Percentiles rank a stretch among this genome's conserved stretches.
Evolutionary conservation across 768 basidiomycete species (phyloP).

Genomic region (Trametes punicea): DNA sequence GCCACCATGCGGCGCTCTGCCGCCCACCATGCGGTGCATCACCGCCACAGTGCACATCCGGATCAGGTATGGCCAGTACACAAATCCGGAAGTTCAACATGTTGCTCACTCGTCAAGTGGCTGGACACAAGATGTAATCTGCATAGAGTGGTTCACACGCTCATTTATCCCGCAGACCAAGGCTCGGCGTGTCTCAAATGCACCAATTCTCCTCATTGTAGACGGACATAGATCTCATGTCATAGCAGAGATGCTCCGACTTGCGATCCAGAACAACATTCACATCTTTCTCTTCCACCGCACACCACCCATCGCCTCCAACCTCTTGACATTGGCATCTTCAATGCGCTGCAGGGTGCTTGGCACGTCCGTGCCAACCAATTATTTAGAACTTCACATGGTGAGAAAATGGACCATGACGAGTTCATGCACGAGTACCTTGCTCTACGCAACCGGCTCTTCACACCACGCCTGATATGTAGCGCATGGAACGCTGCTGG

Average conservation of each 20-base stretch:
- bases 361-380: conserved; percentile 25
- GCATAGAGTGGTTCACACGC: conserved; percentile 38
- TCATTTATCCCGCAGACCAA: conserved; percentile 37
- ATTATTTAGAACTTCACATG: neutral
- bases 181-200: conserved; percentile 25
- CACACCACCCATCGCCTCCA: conserved; percentile 43
- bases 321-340: conserved; percentile 42
- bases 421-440: neutral
- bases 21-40: no score
- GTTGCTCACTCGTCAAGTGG: conserved; percentile 37
- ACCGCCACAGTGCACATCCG: no score
- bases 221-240: conserved; percentile 46
- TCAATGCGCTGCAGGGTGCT: conserved; percentile 29
- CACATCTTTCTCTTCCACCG: conserved; percentile 34
- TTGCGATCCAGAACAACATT: conserved; percentile 31
- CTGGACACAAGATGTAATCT: conserved; percentile 39
- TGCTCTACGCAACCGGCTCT: neutral
- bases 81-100: no score
- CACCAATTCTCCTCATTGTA: conserved; percentile 38
- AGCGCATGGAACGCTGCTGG: neutral
- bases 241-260: conserved; percentile 23
- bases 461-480: neutral
- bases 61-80: no score
- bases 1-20: no score
- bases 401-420: neutral